Evolutionary conservation across 208 protist genomes (phyloP), one percentile per base, ranked within the genome.

Genomic region (Vickermania spadyakhi): DNA sequence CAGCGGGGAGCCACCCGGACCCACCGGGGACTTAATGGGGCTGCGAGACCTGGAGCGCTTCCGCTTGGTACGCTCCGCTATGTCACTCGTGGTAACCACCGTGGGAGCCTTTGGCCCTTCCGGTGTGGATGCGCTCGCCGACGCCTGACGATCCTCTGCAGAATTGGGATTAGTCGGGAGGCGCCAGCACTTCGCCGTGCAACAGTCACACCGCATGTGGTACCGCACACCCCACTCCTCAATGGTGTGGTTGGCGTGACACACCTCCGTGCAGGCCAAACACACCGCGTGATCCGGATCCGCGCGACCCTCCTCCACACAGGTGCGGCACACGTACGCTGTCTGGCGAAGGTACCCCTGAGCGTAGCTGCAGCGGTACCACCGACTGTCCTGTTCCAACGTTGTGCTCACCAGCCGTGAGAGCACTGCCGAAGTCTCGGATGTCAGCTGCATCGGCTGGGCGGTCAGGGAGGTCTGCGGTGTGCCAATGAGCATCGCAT

Each of bases 171-270:
- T 7, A 7, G 36, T 57, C 45, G 61, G 41, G 27, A 42, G 26
- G 0, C 66, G 55, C 83, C 86, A 93, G 63, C 86, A 93, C 28
- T 69, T 77, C 5, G 64, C 28, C 28, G 86, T 93, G 73, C 86
- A 93, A 65, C 86, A 93, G 70, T 93, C 86, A 54, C 86, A 93
- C 13, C 86, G 82, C 86, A 91, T 93, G 70, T 78, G 79, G 60
- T 86, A 75, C 1, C 83, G 81, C 59, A 91, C 72, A 1, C 86
- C 86, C 79, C 80, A 89, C 71, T 93, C 86, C 53, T 93, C 86
- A 26, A 93, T 73, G 21, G 89, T 76, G 61, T 93, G 86, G 41
- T 75, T 59, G 49, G 56, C 64, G 60, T 93, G 86, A 64, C 86
- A 93, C n/a, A 91, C 70, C 41, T 86, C 78, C 0, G 86, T 79